Evolutionary conservation across 129 eudicot species (phyloP), one percentile per base, ranked within the genome.

Genomic region (Lactuca saligna): DNA sequence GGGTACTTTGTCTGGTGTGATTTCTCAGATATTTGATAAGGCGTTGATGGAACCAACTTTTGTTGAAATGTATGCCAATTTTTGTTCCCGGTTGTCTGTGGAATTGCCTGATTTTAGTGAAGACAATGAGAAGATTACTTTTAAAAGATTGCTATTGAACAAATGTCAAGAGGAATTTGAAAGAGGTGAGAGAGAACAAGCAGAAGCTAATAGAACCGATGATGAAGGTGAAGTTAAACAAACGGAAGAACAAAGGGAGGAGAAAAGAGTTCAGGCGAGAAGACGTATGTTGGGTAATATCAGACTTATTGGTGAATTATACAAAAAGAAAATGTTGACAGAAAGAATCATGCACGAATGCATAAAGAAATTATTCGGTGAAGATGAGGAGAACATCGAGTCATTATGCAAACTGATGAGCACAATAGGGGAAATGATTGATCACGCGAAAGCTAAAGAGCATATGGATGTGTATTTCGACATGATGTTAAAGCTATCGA

Each of bases 21-120:
- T 91, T 17, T 80, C 70, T 7, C 97, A 91, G 76, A 91, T 91
- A 72, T 91, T 87, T 50, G 95, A 91, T 71, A 91, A 91, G 70
- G 95, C 97, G 56, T 67, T 93, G 16, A 93, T 80, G 98, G 96
- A 93, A 55, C 98, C 98, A 1, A 93, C 98, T 15, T 93, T 89
- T 55, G 91, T 95, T 63, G 92, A 93, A 69, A 93, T 93, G 98
- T 93, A 93, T 75, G 98, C 98, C 48, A 57, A 83, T 72, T 93
- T 93, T 68, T 93, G 98, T 37, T 67, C 73, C 33, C 86, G 75
- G 59, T 92, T 93, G 33, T 84, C 98, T 8, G 82, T 81, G 0
- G 98, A 79, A 37, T 80, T 93, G 63, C 98, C 98, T 61, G 95
- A 87, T 63, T 78, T 93, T 57, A 87, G 76, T 58, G 92, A 82